These are phyloP conservation scores for Penicillium paxilli DNA, from an alignment of 495 filamentous ascomycete genomes.

Conservation along the genomic window DNA sequence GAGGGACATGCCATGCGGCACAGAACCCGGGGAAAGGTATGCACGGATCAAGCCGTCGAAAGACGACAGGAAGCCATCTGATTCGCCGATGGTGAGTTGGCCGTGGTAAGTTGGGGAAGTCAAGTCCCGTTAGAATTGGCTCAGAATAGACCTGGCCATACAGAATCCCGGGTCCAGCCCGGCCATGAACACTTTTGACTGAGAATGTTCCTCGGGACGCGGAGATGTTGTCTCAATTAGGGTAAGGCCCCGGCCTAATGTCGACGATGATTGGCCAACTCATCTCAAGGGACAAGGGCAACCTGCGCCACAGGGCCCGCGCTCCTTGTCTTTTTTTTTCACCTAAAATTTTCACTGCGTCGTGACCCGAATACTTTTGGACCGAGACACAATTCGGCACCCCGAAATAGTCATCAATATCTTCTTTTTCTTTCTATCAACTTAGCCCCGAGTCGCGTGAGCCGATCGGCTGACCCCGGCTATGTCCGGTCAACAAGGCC, in stretches of 20 bases:
- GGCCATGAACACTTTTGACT: background rate
- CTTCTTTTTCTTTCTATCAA: background rate
- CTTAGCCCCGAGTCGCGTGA: conserved; percentile 10
- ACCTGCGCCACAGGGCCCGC: conserved; percentile 10
- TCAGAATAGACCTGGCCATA: conserved; percentile 9
- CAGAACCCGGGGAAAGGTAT: conserved; percentile 19
- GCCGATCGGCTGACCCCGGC: conserved; percentile 12
- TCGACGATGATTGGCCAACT: background rate
- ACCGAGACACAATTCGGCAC: conserved; percentile 3
- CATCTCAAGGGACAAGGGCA: background rate
- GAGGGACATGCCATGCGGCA: conserved; percentile 9
- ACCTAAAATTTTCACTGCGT: background rate
- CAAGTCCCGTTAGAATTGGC: background rate
- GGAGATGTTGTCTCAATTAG: conserved; percentile 8
- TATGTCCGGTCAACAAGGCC: background rate
- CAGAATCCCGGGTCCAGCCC: conserved; percentile 17
- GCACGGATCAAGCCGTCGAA: conserved; percentile 15
- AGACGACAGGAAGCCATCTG: background rate
- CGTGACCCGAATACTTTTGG: background rate
- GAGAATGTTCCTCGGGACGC: conserved; percentile 10
- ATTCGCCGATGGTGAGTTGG: background rate
- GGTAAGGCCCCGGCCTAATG: background rate
- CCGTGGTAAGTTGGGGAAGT: background rate
- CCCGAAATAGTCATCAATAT: background rate
- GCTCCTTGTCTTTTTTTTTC: conserved; percentile 1